A percentile compares a stretch with the other conserved stretches of the same genome.
Conservation (phyloP, 2,329 filamentous ascomycete species). For the Boeremia lycopersici region DNA sequence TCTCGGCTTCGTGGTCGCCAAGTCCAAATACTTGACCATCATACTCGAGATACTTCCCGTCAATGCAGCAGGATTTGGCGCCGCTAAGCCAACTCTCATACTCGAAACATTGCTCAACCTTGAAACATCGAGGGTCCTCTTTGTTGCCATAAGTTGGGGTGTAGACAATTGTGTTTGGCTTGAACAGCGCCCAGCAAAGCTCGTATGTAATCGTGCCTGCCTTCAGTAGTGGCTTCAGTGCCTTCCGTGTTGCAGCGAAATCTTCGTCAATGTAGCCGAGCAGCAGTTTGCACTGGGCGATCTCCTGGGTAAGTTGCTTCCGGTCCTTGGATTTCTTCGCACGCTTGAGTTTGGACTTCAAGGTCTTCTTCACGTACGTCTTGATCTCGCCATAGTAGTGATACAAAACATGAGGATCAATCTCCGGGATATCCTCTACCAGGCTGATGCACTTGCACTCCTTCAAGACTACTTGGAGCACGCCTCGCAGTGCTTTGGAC, state of each 20-base stretch:
- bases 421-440: conserved; percentile 76
- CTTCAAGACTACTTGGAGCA: conserved; percentile 73
- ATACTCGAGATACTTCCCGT: conserved; percentile 82
- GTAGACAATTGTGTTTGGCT: conserved; percentile 81
- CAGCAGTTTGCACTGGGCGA: conserved; percentile 72
- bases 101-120: conserved; percentile 76
- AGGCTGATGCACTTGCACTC: conserved; percentile 78
- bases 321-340: conserved; percentile 66
- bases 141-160: conserved; percentile 75
- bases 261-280: conserved; percentile 81
- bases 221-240: conserved; percentile 78
- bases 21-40: conserved; percentile 86
- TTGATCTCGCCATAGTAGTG: conserved; percentile 81
- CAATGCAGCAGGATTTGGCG: conserved; percentile 76
- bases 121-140: conserved; percentile 82
- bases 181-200: conserved; percentile 86
- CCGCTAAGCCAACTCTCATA: conserved; percentile 68
- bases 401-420: conserved; percentile 56
- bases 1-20: conserved; percentile 71
- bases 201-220: conserved; percentile 88
- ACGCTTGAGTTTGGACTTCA: conserved; percentile 65
- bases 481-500: conserved; percentile 76
- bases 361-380: conserved; percentile 61
- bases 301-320: conserved; percentile 64
- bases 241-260: conserved; percentile 78